A percentile compares a stretch with the other conserved stretches of the same genome.
phyloP scores from a whole-genome alignment of 73 alveolate genomes.

The Uronychia binucleata region DNA sequence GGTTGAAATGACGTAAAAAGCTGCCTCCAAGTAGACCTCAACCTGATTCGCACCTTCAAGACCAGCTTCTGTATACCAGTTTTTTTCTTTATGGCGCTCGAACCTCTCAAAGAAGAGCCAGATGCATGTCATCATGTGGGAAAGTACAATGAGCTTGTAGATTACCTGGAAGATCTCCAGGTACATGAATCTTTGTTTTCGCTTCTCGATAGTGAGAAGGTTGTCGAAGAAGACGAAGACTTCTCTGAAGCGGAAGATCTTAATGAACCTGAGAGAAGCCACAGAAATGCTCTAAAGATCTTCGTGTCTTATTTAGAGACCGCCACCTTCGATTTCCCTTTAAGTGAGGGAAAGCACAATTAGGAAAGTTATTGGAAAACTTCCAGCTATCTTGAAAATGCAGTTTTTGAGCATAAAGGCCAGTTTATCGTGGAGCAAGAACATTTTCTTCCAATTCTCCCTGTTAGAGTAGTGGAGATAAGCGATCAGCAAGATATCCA shows the following conservation, averaged over 20 bases:
- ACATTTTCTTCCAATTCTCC: slow-evolving; percentile 27
- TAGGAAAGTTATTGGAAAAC: background rate
- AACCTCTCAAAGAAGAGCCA: background rate
- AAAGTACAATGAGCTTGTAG: background rate
- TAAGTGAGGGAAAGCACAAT: background rate
- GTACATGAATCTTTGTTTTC: background rate
- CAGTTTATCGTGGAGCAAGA: slow-evolving; percentile 33
- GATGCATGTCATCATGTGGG: slow-evolving; percentile 9
- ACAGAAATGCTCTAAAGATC: background rate
- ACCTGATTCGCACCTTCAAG: background rate
- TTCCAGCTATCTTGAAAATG: background rate
- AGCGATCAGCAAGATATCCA: slow-evolving; percentile 29
- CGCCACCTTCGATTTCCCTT: background rate
- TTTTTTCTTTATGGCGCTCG: background rate
- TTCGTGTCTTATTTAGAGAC: background rate
- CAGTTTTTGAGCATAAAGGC: background rate
- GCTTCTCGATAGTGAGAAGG: background rate
- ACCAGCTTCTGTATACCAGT: background rate
- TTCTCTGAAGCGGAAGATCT: background rate
- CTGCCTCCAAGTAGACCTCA: slow-evolving; percentile 31
- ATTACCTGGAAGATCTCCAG: background rate
- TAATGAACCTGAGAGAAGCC: background rate
- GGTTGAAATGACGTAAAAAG: slow-evolving; percentile 27
- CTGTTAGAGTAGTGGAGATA: background rate
- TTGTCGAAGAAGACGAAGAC: background rate